Evolutionary conservation across 2,329 filamentous ascomycete genomes (phyloP), one percentile per base, ranked within the genome.

Genomic region (Colletotrichum somersetense): DNA sequence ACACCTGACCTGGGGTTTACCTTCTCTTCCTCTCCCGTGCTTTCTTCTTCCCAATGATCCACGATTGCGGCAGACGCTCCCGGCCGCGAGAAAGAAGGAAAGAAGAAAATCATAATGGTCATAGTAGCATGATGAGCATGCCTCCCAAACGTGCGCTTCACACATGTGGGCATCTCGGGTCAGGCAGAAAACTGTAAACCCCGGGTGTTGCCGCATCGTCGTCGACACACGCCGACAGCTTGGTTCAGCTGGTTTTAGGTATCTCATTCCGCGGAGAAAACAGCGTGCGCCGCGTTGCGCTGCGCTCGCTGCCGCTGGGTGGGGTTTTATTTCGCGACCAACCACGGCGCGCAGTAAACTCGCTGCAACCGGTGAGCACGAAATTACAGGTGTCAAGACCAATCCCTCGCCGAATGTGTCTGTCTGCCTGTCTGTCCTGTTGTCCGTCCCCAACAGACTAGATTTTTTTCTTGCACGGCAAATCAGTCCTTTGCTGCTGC

Each of bases 31-130:
- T 18, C 40, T 40, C 14, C 30, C 30, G 30, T 30, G 3, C 23
- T 3, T 44, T 71, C 62, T 40, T 48, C 23, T 7, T 48, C 12
- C 1, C 44, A 8, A 48, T 48, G 46, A 48, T 48, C 48, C 58
- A 67, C 52, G 52, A 42, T 53, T 26, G 69, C 58, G 58, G 66
- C 57, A 46, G 23, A 38, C 35, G 64, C 46, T 53, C 33, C 64
- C 44, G 56, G 20, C 23, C 23, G 40, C 62, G 52, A 46, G 7
- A 62, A 35, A 12, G n/a, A 40, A 7, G n/a, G 38, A 35, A 12
- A 62, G 23, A 20, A 33, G 57, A 3, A 48, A 23, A n/a, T 30
- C 30, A 30, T 30, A 30, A 30, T 4, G 4, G 30, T 3, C 30
- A 30, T 30, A 30, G 30, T 20, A 26, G 26, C 18, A 18, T 8